A percentile compares a stretch with the other conserved stretches of the same genome.
These are phyloP conservation scores for Elsinoe perseae DNA, from an alignment of 2,329 filamentous ascomycete species.

Conservation along the genomic window DNA sequence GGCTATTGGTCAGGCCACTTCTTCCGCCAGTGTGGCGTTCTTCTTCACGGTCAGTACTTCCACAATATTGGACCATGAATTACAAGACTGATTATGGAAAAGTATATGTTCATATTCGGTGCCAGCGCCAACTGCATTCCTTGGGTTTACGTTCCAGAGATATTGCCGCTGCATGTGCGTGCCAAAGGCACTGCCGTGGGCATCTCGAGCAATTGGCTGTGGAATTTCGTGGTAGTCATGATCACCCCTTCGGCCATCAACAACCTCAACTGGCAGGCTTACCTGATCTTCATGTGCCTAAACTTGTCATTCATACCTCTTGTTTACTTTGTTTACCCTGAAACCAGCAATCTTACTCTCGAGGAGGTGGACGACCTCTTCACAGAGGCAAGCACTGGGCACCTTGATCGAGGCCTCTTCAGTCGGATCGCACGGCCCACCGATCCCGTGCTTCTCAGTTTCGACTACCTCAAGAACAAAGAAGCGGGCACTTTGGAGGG, in stretches of 20 bases:
- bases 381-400: slow-evolving; percentile 16
- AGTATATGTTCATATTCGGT: slow-evolving; percentile 37
- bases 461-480: slow-evolving; percentile 14
- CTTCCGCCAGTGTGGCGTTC: slow-evolving; percentile 42
- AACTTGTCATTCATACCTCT: slow-evolving; percentile 42
- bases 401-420: neutral
- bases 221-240: slow-evolving; percentile 47
- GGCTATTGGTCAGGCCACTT: slow-evolving; percentile 33
- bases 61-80: neutral
- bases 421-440: neutral
- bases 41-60: slow-evolving; percentile 37
- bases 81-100: slow-evolving; percentile 15
- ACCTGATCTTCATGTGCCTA: slow-evolving; percentile 46
- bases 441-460: slow-evolving; percentile 6
- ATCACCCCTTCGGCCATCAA: slow-evolving; percentile 44
- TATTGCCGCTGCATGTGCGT: slow-evolving; percentile 43
- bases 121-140: slow-evolving; percentile 42
- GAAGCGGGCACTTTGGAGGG: neutral
- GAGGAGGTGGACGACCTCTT: slow-evolving; percentile 42
- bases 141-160: slow-evolving; percentile 46
- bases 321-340: slow-evolving; percentile 43
- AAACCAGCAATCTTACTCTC: slow-evolving; percentile 37
- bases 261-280: slow-evolving; percentile 44
- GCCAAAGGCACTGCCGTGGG: slow-evolving; percentile 45
- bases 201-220: slow-evolving; percentile 44